phyloP scores from a whole-genome alignment of 176 grass and related monocot species.

The maize (Zea mays) region DNA sequence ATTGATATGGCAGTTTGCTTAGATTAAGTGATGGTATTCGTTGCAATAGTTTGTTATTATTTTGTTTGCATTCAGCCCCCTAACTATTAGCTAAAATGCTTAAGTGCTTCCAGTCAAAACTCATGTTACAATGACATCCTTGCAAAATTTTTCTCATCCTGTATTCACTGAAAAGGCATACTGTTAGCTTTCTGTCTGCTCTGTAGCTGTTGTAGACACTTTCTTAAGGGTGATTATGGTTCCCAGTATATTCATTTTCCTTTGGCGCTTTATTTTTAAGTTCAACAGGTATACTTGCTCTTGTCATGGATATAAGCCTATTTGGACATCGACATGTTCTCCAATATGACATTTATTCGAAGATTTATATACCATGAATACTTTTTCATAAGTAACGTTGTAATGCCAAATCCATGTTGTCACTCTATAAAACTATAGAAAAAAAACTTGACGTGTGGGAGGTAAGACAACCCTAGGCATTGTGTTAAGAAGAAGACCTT shows the following conservation, averaged over 20 bases:
- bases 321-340: neutral
- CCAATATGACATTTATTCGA: neutral
- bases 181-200: no score
- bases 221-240: neutral
- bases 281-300: neutral
- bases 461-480: no score
- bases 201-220: neutral
- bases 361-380: neutral
- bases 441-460: no score
- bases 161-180: no score
- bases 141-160: no score
- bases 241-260: slow-evolving; percentile 1
- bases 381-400: neutral
- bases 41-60: neutral
- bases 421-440: neutral
- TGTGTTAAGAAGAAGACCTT: no score
- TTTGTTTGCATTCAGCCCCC: neutral
- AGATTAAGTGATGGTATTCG: neutral
- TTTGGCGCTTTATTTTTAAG: neutral
- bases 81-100: no score
- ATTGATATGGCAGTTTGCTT: neutral
- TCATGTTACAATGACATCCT: no score
- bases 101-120: no score
- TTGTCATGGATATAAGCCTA: neutral
- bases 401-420: neutral